phyloP scores from a whole-genome alignment of 1,284 basidiomycete genomes.

The Rhizoctonia solani region DNA sequence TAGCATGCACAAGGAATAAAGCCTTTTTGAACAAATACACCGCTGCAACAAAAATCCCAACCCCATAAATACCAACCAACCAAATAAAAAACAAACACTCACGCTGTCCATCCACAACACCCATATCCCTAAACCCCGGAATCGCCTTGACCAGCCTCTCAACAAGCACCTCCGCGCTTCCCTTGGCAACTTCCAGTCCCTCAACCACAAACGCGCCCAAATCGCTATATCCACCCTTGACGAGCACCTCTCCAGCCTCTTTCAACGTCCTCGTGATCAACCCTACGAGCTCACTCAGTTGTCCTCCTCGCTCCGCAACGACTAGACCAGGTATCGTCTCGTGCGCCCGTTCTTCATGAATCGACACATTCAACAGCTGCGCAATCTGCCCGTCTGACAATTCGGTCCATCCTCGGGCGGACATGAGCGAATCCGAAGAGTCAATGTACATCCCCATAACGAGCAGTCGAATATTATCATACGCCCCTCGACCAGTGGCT shows the following conservation, averaged over 20 bases:
- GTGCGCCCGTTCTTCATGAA: constrained; percentile 74
- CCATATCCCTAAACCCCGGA: constrained; percentile 77
- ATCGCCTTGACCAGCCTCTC: constrained; percentile 73
- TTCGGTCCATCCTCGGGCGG: constrained; percentile 64
- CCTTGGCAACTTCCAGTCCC: constrained; percentile 61
- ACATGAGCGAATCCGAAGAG: constrained; percentile 59
- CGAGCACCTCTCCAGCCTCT: constrained; percentile 71
- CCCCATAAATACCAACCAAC: constrained; percentile 12
- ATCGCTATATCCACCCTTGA: constrained; percentile 63
- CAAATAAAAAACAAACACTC: constrained; percentile 46
- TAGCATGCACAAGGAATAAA: constrained; percentile 75
- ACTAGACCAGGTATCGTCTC: constrained; percentile 68
- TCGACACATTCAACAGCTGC: constrained; percentile 66
- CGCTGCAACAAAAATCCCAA: constrained; percentile 55
- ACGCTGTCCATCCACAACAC: constrained; percentile 64
- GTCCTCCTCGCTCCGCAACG: constrained; percentile 76
- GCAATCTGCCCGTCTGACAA: constrained; percentile 64
- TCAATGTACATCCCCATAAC: constrained; percentile 72
- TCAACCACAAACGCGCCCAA: constrained; percentile 75
- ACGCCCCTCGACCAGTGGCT: constrained; percentile 73
- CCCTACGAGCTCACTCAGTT: constrained; percentile 70
- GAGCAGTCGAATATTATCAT: constrained; percentile 76
- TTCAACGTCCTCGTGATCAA: constrained; percentile 66
- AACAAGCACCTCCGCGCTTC: constrained; percentile 59
- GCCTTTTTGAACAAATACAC: constrained; percentile 90